A percentile compares a stretch with the other conserved stretches of the same genome.
Evolutionary conservation across 1,139 yeast species (phyloP).

Genomic region (Pneumocystis wakefieldiae): DNA sequence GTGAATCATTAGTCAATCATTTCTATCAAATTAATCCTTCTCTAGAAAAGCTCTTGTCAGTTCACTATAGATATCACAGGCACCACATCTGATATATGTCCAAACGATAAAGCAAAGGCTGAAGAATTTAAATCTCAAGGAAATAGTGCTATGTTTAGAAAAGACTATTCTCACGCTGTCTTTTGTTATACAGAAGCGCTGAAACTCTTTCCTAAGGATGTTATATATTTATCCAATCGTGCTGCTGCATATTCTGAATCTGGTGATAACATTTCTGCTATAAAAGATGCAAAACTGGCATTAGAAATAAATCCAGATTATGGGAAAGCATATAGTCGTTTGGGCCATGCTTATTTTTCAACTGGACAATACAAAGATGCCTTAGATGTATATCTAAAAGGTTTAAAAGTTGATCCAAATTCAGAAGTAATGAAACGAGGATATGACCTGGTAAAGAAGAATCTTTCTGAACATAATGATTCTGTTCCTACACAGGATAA

Average conservation of each 20-base stretch:
- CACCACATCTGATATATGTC: constrained; percentile 7
- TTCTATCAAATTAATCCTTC: constrained; percentile 13
- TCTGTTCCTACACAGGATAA: constrained; percentile 20
- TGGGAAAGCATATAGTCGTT: constrained; percentile 86
- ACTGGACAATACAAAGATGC: constrained; percentile 80
- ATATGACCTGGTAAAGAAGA: constrained; percentile 78
- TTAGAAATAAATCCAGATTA: constrained; percentile 62
- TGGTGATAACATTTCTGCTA: constrained; percentile 61
- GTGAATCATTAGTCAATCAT: constrained; percentile 37
- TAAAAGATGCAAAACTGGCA: constrained; percentile 70
- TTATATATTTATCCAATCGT: constrained; percentile 79
- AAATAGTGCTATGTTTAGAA: constrained; percentile 76
- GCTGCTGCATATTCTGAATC: constrained; percentile 91
- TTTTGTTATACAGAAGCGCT: constrained; percentile 73
- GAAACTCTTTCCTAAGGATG: constrained; percentile 51
- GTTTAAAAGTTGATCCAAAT: constrained; percentile 76
- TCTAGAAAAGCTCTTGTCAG: not conserved
- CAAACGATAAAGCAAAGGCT: constrained; percentile 12
- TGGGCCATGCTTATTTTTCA: constrained; percentile 86
- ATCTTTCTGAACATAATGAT: constrained; percentile 62
- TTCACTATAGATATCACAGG: constrained; percentile 15
- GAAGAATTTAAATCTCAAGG: constrained; percentile 61
- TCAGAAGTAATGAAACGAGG: constrained; percentile 89
- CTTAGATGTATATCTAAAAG: constrained; percentile 76
- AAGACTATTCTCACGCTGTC: constrained; percentile 55